A percentile compares a stretch with the other conserved stretches of the same genome.
Evolutionary conservation across 306 rosid species (phyloP).

Genomic region (Prosopis cineraria): DNA sequence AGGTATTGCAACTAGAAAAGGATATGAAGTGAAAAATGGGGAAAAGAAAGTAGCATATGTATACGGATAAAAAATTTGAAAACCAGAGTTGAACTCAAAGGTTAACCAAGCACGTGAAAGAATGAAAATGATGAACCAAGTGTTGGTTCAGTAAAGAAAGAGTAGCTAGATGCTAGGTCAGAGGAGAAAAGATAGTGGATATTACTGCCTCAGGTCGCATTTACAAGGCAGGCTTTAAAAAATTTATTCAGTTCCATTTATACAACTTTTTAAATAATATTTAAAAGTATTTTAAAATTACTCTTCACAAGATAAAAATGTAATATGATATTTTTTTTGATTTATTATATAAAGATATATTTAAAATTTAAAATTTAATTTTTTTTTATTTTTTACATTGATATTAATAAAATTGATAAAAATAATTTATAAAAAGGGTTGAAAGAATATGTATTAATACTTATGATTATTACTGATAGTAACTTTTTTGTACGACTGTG

Average conservation of each 20-base stretch:
- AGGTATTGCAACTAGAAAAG: slow-evolving; percentile 47
- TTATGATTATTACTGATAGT: slow-evolving; percentile 21
- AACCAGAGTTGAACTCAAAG: neutral
- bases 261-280: no score
- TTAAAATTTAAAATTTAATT: no score
- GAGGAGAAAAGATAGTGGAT: neutral
- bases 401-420: no score
- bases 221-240: no score
- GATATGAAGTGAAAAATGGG: neutral
- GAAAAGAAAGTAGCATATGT: neutral
- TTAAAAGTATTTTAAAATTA: no score
- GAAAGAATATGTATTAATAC: neutral
- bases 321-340: no score
- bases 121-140: slow-evolving; percentile 8
- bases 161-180: neutral
- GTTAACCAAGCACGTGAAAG: neutral
- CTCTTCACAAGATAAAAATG: no score
- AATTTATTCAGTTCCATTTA: no score
- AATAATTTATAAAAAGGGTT: no score
- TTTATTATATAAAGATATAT: no score
- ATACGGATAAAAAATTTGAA: neutral
- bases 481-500: slow-evolving; percentile 29
- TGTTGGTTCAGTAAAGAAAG: neutral
- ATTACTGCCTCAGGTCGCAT: no score
- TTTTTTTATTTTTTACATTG: no score